Evolutionary conservation across 2,329 filamentous ascomycete species (phyloP), one percentile per base, ranked within the genome.

Genomic region (Zopfia rhizophila): DNA sequence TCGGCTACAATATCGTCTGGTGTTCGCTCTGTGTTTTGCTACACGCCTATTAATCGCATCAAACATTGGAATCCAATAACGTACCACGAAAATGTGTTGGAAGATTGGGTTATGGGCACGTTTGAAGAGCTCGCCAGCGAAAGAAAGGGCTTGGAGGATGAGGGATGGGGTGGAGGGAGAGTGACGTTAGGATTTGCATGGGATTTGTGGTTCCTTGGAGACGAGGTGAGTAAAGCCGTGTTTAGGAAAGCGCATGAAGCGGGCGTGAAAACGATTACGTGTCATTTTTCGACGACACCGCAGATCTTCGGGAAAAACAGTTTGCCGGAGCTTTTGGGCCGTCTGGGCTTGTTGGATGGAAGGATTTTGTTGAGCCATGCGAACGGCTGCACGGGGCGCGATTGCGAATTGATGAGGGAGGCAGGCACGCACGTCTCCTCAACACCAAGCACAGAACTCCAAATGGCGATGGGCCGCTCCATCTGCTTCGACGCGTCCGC

Each of bases 381-480:
- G 3, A 70, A 61, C 7, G 50, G 58, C 5, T 61, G 71, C 13
- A 56, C 53, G 4, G 50, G 60, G 3, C 58, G 68, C 6, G 75
- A 78, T 33, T 69, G 67, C 1, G 56, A 61, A 7, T 41, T 70
- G 1, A 60, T 80, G 13, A 55, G 63, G 21, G 53, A 62, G 14
- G 54, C 68, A 7, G 65, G 69, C 5, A 69, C 68, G 1, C 64
- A 66, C 31, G 59, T 80, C 12, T 76, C 75, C 2, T 69, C 65
- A 12, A 81, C 79, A 1, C 78, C 79, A 0, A 75, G 74, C n/a
- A 77, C 78, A 0, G 79, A 82, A 54, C 56, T 79, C 7, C 78
- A 82, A 49, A 80, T 80, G 77, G 72, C 68, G 0, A 64, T 70
- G 49, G 69, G 70, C 0, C 38, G 59, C 3, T 70, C 73, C 0